These are phyloP conservation scores for Tilletia caries DNA, from an alignment of 1,284 basidiomycete genomes.

Conservation along the genomic window DNA sequence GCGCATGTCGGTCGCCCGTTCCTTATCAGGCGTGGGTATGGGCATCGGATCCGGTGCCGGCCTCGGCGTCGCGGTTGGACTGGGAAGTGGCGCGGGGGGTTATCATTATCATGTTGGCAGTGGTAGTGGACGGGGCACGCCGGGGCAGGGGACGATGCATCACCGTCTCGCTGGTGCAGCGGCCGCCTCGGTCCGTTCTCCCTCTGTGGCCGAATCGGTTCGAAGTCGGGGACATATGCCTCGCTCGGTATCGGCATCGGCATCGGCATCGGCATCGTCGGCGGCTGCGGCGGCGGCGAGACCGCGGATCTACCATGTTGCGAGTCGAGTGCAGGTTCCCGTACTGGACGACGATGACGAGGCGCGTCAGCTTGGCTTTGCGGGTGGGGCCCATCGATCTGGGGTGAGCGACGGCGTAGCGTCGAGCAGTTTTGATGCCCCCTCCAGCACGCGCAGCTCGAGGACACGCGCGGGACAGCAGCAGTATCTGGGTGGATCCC, in stretches of 20 bases:
- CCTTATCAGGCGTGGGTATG: not conserved
- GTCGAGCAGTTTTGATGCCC: not conserved
- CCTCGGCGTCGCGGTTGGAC: not conserved
- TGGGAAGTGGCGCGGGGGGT: not conserved
- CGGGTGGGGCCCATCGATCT: not conserved
- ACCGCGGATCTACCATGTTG: conserved; percentile 70
- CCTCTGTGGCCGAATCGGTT: conserved; percentile 16
- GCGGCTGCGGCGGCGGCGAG: conserved; percentile 57
- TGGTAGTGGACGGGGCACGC: not conserved
- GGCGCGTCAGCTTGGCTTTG: not conserved
- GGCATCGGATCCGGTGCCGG: not conserved
- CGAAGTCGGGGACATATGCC: conserved; percentile 16
- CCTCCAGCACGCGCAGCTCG: not conserved
- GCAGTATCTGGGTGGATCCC: no score
- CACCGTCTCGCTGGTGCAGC: not conserved
- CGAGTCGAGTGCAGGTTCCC: conserved; percentile 60
- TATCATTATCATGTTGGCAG: conserved; percentile 10
- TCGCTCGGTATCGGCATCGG: no score
- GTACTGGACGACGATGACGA: not conserved
- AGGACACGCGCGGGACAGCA: no score
- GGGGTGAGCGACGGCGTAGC: no score
- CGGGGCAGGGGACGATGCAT: no score
- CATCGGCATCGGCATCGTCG: no score
- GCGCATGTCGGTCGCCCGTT: not conserved
- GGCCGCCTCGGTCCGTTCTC: not conserved